A percentile compares a stretch with the other conserved stretches of the same genome.
These are phyloP conservation scores for Hypomyces perniciosus DNA, from an alignment of 2,329 filamentous ascomycete genomes.

Conservation along the genomic window DNA sequence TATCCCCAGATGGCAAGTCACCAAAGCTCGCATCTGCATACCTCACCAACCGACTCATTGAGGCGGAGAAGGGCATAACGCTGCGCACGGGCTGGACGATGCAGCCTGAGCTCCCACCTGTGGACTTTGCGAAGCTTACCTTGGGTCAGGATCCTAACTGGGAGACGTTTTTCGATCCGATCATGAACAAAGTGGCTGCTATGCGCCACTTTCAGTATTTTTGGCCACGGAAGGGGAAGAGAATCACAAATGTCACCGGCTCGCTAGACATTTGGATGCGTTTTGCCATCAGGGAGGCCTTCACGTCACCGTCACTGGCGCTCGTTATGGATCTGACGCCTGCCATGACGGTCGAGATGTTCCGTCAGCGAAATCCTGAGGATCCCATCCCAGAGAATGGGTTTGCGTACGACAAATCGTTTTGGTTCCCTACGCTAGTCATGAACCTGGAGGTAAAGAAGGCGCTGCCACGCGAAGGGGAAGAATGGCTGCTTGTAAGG, in stretches of 20 bases:
- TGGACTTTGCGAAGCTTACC: constrained; percentile 22
- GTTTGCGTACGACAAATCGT: constrained; percentile 28
- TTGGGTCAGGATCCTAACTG: constrained; percentile 25
- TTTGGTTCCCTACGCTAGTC: constrained; percentile 72
- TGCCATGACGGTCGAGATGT: constrained; percentile 57
- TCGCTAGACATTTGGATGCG: constrained; percentile 50
- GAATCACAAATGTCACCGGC: no score
- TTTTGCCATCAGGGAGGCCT: constrained; percentile 52
- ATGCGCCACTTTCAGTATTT: constrained; percentile 26
- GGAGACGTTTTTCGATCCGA: constrained; percentile 13
- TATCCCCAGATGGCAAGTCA: constrained; percentile 22
- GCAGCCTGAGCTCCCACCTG: constrained; percentile 14
- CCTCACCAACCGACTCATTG: constrained; percentile 33
- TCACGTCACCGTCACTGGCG: constrained; percentile 58
- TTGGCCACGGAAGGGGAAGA: no score
- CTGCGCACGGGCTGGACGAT: constrained; percentile 24
- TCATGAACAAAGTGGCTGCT: constrained; percentile 21
- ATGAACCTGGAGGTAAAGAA: constrained; percentile 76
- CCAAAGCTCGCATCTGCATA: constrained; percentile 32
- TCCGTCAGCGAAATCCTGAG: constrained; percentile 26
- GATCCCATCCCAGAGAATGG: constrained; percentile 13
- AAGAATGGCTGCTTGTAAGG: constrained; percentile 66
- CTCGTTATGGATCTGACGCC: constrained; percentile 61
- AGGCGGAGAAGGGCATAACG: constrained; percentile 25
- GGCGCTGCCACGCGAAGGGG: constrained; percentile 57